Percentiles rank a stretch among this genome's conserved stretches.
phyloP scores from a whole-genome alignment of 2,329 filamentous ascomycete species.

The Cladophialophora psammophila region DNA sequence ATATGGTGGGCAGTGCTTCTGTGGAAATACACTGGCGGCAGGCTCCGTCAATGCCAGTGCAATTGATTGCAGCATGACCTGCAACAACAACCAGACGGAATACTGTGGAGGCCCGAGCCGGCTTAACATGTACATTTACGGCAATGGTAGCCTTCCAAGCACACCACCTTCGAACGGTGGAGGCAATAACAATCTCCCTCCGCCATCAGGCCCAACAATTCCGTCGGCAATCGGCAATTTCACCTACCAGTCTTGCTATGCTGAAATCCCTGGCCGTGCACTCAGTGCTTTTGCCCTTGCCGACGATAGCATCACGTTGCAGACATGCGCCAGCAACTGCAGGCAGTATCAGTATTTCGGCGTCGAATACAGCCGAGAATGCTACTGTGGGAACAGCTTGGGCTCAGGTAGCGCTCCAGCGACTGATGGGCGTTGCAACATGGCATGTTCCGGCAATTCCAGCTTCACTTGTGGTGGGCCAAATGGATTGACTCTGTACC shows the following conservation, averaged over 20 bases:
- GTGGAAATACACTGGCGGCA: constrained; percentile 42
- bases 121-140: constrained; percentile 34
- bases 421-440: constrained; percentile 50
- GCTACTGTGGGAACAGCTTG: constrained; percentile 46
- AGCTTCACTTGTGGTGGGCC: constrained; percentile 58
- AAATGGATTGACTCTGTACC: constrained; percentile 53
- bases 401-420: constrained; percentile 33
- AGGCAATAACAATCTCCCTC: constrained; percentile 19
- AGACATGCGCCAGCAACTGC: constrained; percentile 43
- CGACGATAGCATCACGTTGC: constrained; percentile 40
- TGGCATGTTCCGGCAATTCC: constrained; percentile 48
- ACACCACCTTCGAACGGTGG: constrained; percentile 16
- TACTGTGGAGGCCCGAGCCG: constrained; percentile 41
- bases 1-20: constrained; percentile 49
- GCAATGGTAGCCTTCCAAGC: constrained; percentile 24
- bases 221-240: constrained; percentile 32
- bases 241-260: constrained; percentile 41
- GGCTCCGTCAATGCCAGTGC: constrained; percentile 29
- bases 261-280: constrained; percentile 45
- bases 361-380: constrained; percentile 47
- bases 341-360: constrained; percentile 44
- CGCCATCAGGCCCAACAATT: constrained; percentile 22
- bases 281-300: constrained; percentile 33
- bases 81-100: constrained; percentile 42
- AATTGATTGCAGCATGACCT: constrained; percentile 38